phyloP scores from a whole-genome alignment of 352 stramenopile genomes.

The Globisporangium splendens region DNA sequence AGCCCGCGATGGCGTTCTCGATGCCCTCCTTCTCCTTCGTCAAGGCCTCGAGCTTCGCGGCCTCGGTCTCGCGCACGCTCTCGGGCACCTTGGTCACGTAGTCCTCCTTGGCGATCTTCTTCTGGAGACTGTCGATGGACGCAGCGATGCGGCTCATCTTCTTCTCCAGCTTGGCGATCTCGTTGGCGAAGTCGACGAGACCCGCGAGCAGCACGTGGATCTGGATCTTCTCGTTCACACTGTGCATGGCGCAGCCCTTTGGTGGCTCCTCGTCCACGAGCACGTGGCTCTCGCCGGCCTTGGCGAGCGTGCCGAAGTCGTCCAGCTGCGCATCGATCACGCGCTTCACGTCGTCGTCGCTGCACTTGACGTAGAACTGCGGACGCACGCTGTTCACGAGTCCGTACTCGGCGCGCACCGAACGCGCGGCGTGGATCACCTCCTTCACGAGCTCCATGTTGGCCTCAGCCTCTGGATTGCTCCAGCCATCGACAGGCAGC shows the following conservation, averaged over 20 bases:
- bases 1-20: conserved; percentile 67
- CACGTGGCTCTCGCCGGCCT: conserved; percentile 88
- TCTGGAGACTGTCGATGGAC: conserved; percentile 65
- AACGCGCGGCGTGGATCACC: conserved; percentile 94
- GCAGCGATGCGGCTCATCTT: conserved; percentile 82
- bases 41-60: conserved; percentile 72
- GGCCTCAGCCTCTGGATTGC: conserved; percentile 83
- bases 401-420: conserved; percentile 88
- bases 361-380: conserved; percentile 90
- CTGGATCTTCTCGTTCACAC: conserved; percentile 93
- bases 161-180: conserved; percentile 89
- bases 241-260: conserved; percentile 90
- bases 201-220: conserved; percentile 84
- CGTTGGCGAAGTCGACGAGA: conserved; percentile 86
- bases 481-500: conserved; percentile 77
- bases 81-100: conserved; percentile 80
- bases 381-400: conserved; percentile 77
- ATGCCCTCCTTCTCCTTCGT: conserved; percentile 82
- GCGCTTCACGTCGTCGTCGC: conserved; percentile 63
- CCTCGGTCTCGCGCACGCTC: conserved; percentile 73
- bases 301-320: conserved; percentile 95
- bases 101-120: conserved; percentile 81
- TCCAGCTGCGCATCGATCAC: conserved; percentile 82
- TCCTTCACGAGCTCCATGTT: conserved; percentile 94
- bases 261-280: conserved; percentile 82